Percentiles rank a stretch among this genome's conserved stretches.
These are phyloP conservation scores for Stygiomarasmius scandens DNA, from an alignment of 1,284 basidiomycete genomes.

Conservation along the genomic window DNA sequence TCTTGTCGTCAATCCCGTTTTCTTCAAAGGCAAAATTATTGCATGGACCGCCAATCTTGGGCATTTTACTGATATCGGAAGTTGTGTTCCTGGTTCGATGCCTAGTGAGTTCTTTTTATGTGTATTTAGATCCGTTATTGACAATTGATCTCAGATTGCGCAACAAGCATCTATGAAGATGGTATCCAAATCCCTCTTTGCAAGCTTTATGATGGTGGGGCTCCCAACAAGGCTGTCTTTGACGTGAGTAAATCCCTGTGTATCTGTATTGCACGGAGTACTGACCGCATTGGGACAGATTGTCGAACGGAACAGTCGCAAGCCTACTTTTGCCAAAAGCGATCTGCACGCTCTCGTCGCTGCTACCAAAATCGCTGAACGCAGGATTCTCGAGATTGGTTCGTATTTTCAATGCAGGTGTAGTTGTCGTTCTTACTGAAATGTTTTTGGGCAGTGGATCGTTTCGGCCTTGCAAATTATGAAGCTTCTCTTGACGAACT, in stretches of 20 bases:
- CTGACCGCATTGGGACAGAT: too few relatives aligned
- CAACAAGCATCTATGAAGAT: constrained; percentile 29
- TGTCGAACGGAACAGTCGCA: constrained; percentile 31
- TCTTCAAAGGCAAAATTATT: constrained; percentile 23
- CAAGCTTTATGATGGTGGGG: constrained; percentile 29
- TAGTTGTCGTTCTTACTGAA: not conserved
- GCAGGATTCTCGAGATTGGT: constrained; percentile 29
- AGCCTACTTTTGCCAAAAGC: constrained; percentile 30
- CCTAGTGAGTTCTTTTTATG: constrained; percentile 19
- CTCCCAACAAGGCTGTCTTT: constrained; percentile 27
- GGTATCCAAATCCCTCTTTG: constrained; percentile 33
- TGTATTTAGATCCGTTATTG: not conserved
- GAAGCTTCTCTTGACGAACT: constrained; percentile 23
- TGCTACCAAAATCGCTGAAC: constrained; percentile 29
- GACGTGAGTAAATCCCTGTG: constrained; percentile 14
- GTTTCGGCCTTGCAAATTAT: constrained; percentile 27
- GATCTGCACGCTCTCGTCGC: constrained; percentile 32
- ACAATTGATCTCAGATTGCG: constrained; percentile 15
- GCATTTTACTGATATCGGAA: constrained; percentile 23
- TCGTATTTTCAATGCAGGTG: not conserved
- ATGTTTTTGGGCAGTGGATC: constrained; percentile 18
- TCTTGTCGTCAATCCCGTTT: constrained; percentile 28
- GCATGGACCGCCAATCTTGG: constrained; percentile 28
- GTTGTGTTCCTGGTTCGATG: constrained; percentile 27
- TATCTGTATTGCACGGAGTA: too few relatives aligned